phyloP scores from a whole-genome alignment of 140 eudicot genomes.

The Bidens hawaiensis region DNA sequence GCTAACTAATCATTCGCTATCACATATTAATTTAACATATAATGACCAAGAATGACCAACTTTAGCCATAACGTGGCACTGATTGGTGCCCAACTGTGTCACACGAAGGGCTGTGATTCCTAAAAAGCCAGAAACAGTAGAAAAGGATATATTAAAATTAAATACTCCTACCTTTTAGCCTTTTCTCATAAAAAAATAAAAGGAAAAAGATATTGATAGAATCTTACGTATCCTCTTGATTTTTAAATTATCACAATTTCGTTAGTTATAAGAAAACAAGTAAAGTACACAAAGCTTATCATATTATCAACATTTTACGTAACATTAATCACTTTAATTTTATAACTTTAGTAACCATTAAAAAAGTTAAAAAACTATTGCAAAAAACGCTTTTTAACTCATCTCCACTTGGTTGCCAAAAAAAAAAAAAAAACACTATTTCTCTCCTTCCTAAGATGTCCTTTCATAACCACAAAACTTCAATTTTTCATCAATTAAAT shows the following conservation, averaged over 20 bases:
- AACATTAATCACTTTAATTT: too few species aligned
- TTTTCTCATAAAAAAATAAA: constrained; percentile 9
- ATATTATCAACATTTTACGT: too few species aligned
- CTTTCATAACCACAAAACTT: too few species aligned
- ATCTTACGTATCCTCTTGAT: constrained; percentile 11
- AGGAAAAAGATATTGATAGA: constrained; percentile 2
- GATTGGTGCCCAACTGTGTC: constrained; percentile 46
- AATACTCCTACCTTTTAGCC: constrained; percentile 14
- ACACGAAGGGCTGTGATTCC: constrained; percentile 21
- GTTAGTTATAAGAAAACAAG: too few species aligned
- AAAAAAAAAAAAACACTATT: too few species aligned
- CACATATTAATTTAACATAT: constrained; percentile 29
- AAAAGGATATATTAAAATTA: constrained; percentile 26
- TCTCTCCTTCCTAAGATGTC: too few species aligned
- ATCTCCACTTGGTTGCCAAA: too few species aligned
- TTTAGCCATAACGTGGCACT: constrained; percentile 36
- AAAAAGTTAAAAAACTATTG: too few species aligned
- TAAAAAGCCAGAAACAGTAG: constrained; percentile 27
- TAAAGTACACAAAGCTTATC: too few species aligned
- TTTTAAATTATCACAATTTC: constrained; percentile 14
- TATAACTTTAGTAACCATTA: too few species aligned
- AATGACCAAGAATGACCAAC: constrained; percentile 36
- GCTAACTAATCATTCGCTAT: constrained; percentile 26
- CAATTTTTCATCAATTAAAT: too few species aligned
- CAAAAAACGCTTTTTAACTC: too few species aligned